A percentile compares a stretch with the other conserved stretches of the same genome.
Evolutionary conservation across 2,329 filamentous ascomycete genomes (phyloP).

Genomic region (Niveomyces coronatus): DNA sequence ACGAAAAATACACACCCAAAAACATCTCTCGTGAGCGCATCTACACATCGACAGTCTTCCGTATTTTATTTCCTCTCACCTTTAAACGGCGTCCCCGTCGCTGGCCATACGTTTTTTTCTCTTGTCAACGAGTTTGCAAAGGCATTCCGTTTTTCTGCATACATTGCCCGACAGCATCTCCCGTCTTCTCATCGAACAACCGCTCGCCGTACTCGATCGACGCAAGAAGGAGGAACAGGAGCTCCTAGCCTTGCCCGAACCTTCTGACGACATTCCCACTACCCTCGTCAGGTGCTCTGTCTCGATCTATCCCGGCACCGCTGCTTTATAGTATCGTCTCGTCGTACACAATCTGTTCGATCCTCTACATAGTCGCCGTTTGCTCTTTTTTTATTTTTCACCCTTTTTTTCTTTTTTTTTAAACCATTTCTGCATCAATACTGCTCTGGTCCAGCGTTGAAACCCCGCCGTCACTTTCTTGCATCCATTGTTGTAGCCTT

Average conservation of each 20-base stretch:
- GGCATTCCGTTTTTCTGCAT: too few species aligned
- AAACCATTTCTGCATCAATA: not conserved
- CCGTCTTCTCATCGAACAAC: too few species aligned
- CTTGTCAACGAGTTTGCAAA: too few species aligned
- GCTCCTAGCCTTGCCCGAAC: not conserved
- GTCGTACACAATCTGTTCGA: constrained; percentile 1
- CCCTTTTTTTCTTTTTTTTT: not conserved
- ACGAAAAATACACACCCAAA: constrained; percentile 5
- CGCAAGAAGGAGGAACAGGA: constrained; percentile 3
- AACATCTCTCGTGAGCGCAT: constrained; percentile 6
- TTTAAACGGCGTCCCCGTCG: too few species aligned
- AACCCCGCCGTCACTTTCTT: not conserved
- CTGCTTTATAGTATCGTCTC: not conserved
- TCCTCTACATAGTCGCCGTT: not conserved
- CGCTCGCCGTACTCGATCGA: constrained; percentile 7
- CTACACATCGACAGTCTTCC: too few species aligned
- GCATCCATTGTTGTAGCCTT: constrained; percentile 2
- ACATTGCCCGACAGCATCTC: too few species aligned
- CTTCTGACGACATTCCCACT: constrained; percentile 6
- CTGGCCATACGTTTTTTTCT: too few species aligned
- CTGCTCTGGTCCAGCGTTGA: not conserved
- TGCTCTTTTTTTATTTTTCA: not conserved
- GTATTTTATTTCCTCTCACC: too few species aligned
- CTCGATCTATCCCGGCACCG: not conserved
- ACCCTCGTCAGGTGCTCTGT: not conserved